Conservation (phyloP, 1,284 basidiomycete species). For the Chalciporus sp. region DNA sequence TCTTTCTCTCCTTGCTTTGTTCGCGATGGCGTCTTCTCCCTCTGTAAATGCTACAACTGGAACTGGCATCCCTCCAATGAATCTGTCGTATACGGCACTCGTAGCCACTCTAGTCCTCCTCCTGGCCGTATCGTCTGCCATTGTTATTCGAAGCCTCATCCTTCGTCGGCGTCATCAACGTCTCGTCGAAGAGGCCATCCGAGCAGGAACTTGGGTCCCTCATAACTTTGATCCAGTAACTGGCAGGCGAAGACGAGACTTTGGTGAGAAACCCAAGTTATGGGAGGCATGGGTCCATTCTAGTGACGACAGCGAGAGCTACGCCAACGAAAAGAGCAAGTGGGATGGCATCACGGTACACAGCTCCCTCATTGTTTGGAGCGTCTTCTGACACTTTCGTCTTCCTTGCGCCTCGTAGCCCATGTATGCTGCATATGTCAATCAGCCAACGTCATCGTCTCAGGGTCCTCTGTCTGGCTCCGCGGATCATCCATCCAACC, state of each 20-base stretch:
- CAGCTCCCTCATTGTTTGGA: not conserved
- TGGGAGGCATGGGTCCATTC: conserved; percentile 42
- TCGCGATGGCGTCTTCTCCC: conserved; percentile 25
- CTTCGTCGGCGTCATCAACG: conserved; percentile 58
- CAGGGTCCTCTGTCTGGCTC: conserved; percentile 2
- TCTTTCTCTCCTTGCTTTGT: not conserved
- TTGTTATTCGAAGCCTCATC: conserved; percentile 60
- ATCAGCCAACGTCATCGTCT: conserved; percentile 10
- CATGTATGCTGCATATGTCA: conserved; percentile 40
- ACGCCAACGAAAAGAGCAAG: conserved; percentile 25
- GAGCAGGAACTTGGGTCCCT: conserved; percentile 60
- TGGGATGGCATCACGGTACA: conserved; percentile 42
- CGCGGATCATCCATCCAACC: conserved; percentile 7
- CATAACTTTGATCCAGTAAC: conserved; percentile 19
- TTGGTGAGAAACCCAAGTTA: conserved; percentile 50
- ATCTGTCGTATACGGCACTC: conserved; percentile 30
- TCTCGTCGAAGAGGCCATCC: conserved; percentile 61
- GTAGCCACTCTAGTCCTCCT: conserved; percentile 65
- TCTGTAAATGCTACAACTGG: conserved; percentile 1
- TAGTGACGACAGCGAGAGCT: conserved; percentile 10
- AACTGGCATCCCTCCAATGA: conserved; percentile 1
- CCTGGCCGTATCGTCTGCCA: conserved; percentile 63
- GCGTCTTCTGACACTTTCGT: not conserved
- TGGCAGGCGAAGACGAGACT: conserved; percentile 37
- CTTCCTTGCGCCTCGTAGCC: conserved; percentile 30